Evolutionary conservation across 2,329 filamentous ascomycete species (phyloP).

Genomic region (Helminthosporium solani): DNA sequence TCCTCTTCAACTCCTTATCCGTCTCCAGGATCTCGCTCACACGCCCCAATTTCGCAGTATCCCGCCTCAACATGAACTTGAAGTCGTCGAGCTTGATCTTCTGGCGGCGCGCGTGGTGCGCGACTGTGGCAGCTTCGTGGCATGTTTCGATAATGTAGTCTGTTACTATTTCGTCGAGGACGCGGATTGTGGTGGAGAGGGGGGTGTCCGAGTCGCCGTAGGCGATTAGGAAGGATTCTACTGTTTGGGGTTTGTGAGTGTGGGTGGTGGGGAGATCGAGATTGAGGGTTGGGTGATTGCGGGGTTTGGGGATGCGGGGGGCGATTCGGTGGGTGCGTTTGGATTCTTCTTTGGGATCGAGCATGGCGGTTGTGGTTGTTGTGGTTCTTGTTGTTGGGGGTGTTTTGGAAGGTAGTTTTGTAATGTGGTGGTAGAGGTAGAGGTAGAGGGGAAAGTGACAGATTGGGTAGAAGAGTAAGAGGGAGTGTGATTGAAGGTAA

Average conservation of each 20-base stretch:
- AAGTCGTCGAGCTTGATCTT: conserved; percentile 99
- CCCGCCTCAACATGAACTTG: conserved; percentile 86
- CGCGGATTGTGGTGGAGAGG: conserved; percentile 78
- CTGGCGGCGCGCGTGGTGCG: conserved; percentile 82
- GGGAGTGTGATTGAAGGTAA: no score
- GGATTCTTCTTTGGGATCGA: conserved; percentile 1
- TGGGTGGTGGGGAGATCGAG: not conserved
- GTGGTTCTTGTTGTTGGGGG: not conserved
- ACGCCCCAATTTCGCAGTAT: conserved; percentile 81
- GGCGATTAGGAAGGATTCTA: conserved; percentile 73
- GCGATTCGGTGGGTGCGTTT: conserved; percentile 8
- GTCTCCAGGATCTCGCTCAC: conserved; percentile 88
- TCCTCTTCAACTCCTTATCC: conserved; percentile 81
- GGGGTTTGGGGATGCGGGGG: conserved; percentile 10
- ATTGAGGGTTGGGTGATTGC: conserved; percentile 7
- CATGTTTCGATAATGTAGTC: conserved; percentile 91
- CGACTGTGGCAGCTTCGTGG: conserved; percentile 83
- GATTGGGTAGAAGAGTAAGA: conserved; percentile 3
- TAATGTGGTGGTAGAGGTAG: conserved; percentile 1
- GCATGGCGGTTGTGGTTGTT: not conserved
- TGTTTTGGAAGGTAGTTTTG: not conserved
- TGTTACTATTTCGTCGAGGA: conserved; percentile 92
- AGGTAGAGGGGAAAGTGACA: conserved; percentile 2
- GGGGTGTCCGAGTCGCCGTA: conserved; percentile 77
- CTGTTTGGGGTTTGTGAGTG: conserved; percentile 44